Evolutionary conservation across 306 rosid species (phyloP), one percentile per base, ranked within the genome.

Genomic region (Lathyrus tuberosus): DNA sequence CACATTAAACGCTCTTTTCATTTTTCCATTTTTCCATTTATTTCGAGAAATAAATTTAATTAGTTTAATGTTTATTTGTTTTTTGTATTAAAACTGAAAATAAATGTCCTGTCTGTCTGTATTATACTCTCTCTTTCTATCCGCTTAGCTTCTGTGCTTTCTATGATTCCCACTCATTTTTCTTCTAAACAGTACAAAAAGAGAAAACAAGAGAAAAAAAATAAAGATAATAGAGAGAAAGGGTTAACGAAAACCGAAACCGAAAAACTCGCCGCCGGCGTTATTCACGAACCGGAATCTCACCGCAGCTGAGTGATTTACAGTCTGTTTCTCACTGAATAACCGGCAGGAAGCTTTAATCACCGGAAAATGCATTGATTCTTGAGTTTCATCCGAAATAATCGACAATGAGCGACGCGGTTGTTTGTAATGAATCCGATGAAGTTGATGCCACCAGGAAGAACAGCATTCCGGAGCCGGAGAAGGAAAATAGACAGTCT

Each of bases 401-500:
- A 11, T 37, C 16, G 5, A 18, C 17, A 46, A 95, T 95, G 99
- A 95, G 85, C n/a, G 82, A 82, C 26, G 78, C 89, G 28, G 81
- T 79, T n/a, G 47, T 81, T 5, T 73, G 74, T 70, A 91, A 87
- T 18, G 78, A 79, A 15, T 69, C 77, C 5, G 63, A 46, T 76
- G 78, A 79, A 65, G 69, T 37, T 58, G 43, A 80, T 9, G 70
- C 78, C 46, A 31, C 14, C 16, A 67, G 65, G 42, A 82, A 82
- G 90, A 86, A 91, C 83, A 84, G 82, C 82, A 80, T 71, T 72
- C 82, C 86, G 3, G 91, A 79, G 15, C 80, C 77, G 5, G 91
- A 76, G 8, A 83, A 78, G 62, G 48, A 80, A 24, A 81, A 57
- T 1, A 63, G 17, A 31, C 82, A 63, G 44, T 57, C 79, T 35